A percentile compares a stretch with the other conserved stretches of the same genome.
These are phyloP conservation scores for Clohesyomyces aquaticus DNA, from an alignment of 495 filamentous ascomycete species.

Conservation along the genomic window DNA sequence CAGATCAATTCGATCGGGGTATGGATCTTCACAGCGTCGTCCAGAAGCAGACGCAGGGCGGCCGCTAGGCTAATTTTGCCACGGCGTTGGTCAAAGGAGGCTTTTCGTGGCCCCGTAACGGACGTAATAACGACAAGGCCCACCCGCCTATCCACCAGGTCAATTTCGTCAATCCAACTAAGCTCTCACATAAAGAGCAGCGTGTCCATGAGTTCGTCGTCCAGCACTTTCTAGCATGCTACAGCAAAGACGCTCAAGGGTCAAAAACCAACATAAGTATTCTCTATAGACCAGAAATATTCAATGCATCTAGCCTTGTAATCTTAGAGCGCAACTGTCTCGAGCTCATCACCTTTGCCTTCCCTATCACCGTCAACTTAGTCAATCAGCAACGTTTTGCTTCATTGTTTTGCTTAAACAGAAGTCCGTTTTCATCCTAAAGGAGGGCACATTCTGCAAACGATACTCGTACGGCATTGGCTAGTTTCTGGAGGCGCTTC, in stretches of 20 bases:
- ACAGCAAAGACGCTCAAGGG: constrained; percentile 89
- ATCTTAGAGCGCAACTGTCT: constrained; percentile 90
- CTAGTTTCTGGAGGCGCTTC: too few species aligned
- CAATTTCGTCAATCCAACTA: constrained; percentile 65
- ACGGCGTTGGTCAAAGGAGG: constrained; percentile 72
- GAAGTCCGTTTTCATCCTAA: too few species aligned
- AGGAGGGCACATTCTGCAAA: too few species aligned
- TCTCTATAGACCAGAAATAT: constrained; percentile 77
- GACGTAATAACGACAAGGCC: constrained; percentile 88
- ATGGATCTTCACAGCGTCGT: constrained; percentile 82
- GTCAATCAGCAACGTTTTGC: too few species aligned
- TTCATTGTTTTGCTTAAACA: too few species aligned
- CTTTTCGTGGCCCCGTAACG: constrained; percentile 78
- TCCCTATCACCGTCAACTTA: too few species aligned
- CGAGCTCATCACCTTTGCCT: too few species aligned
- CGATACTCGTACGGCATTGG: too few species aligned
- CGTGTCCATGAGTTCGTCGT: constrained; percentile 90
- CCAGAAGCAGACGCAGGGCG: constrained; percentile 77
- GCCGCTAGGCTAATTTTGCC: constrained; percentile 79
- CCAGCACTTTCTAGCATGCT: constrained; percentile 91
- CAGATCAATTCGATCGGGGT: constrained; percentile 90
- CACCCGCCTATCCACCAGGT: constrained; percentile 97
- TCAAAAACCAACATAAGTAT: constrained; percentile 81
- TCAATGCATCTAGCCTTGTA: constrained; percentile 78
- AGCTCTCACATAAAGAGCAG: constrained; percentile 65